Base-by-base conservation (phyloP, 306 rosid species). In the Citrullus colocynthis region DNA sequence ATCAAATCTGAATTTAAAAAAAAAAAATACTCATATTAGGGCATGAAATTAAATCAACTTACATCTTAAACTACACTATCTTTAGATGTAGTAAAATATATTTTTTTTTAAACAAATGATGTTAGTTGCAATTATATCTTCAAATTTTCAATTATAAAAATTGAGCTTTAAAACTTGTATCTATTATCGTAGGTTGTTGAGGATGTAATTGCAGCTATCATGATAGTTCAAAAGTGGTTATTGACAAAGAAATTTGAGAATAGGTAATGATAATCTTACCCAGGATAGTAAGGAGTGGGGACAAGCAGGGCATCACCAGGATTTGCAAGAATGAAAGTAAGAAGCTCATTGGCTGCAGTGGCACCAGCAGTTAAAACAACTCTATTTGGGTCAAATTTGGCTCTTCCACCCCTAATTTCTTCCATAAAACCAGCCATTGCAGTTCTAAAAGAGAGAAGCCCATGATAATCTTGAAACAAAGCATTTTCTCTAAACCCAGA, bases 371-470 rank as follows among this genome's bases (percentile, higher is more conserved):
- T 92, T 57, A 95, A 86, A 57, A 95, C 99, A 0, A 95, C 44
- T 81, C 97, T 85, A 20, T 81, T 66, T 30, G 89, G 88, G 72
- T 92, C 91, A 82, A 92, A 92, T 66, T 84, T 92, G 9, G 86
- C 97, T 81, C 86, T 86, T 2, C 90, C 88, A 15, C 89, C 97
- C 87, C 97, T 89, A 9, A 95, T 85, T 81, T 92, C 76, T 51
- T 86, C 91, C 97, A 95, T 95, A 83, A 95, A 95, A 81, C 91
- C 81, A 13, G 96, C 97, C 99, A 92, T 95, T 86, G 99, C 99
- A 30, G 63, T 70, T 81, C 99, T 85, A 71, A 95, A 95, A 10
- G 90, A 83, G 13, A 78, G 67, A 15, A 95, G 92, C 2, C 99
- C 99, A 52, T 95, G 99, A 75, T 95, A 95, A 74, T 95, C 99